These are phyloP conservation scores for Entomortierella parvispora DNA, from an alignment of 192 early-diverging fungal genomes.

Conservation along the genomic window DNA sequence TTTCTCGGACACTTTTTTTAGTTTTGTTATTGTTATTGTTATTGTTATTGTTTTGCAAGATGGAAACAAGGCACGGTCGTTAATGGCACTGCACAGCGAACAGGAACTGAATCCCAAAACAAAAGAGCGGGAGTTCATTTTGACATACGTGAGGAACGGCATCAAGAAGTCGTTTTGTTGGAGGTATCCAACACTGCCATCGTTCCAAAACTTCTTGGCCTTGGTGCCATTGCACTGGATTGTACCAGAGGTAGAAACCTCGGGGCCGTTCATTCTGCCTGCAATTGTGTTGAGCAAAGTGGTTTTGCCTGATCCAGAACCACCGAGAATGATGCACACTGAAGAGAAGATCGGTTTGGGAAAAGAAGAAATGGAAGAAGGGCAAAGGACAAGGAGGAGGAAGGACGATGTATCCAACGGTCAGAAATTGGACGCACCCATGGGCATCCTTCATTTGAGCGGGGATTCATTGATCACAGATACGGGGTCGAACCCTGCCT, in stretches of 20 bases:
- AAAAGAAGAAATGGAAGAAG: background rate
- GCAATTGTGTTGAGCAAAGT: constrained; percentile 81
- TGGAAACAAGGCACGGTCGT: too few relatives aligned
- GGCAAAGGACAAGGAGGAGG: background rate
- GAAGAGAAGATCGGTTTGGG: constrained; percentile 24
- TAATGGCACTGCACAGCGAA: too few relatives aligned
- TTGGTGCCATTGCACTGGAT: constrained; percentile 59
- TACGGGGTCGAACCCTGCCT: background rate
- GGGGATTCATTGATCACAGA: too few relatives aligned
- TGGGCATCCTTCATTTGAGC: too few relatives aligned
- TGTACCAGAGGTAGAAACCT: constrained; percentile 53
- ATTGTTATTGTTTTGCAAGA: too few relatives aligned
- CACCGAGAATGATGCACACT: constrained; percentile 85
- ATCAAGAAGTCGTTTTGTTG: constrained; percentile 51
- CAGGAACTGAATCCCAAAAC: too few relatives aligned
- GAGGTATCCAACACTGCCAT: constrained; percentile 52
- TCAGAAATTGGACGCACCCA: too few relatives aligned
- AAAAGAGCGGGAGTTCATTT: too few relatives aligned
- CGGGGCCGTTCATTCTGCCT: constrained; percentile 65
- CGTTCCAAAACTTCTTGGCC: constrained; percentile 51
- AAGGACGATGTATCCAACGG: too few relatives aligned
- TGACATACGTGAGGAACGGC: constrained; percentile 46
- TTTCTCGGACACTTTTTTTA: constrained; percentile 79
- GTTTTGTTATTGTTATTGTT: too few relatives aligned
- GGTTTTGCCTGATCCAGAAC: constrained; percentile 83